Conservation (phyloP, 23 red algal genomes). For the Gracilaria domingensis region DNA sequence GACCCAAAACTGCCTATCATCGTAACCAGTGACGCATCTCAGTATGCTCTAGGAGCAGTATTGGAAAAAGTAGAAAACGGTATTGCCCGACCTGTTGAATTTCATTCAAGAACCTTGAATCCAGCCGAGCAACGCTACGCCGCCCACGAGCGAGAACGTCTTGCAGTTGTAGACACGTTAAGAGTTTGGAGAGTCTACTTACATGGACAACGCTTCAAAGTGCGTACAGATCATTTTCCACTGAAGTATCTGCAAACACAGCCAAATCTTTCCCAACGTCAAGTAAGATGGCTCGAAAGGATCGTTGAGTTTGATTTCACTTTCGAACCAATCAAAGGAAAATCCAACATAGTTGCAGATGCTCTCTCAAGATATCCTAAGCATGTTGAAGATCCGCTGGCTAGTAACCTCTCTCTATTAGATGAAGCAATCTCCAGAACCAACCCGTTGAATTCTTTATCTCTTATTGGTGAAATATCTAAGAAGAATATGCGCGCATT, state of each 20-base stretch:
- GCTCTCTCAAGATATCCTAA: conserved; percentile 3
- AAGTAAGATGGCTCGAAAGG: conserved; percentile 27
- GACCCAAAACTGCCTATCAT: conserved; percentile 2
- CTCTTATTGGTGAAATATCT: no score
- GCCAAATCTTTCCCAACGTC: conserved; percentile 7
- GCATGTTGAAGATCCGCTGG: no score
- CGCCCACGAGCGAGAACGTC: conserved; percentile 32
- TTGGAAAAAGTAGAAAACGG: conserved; percentile 19
- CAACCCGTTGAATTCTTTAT: no score
- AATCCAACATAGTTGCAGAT: conserved; percentile 23
- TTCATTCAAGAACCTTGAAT: conserved; percentile 12
- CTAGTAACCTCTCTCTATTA: no score
- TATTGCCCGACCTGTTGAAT: conserved; percentile 1
- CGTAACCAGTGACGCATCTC: conserved; percentile 15
- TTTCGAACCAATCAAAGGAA: not conserved
- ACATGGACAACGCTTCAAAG: not conserved
- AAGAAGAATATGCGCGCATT: no score
- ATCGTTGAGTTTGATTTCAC: conserved; percentile 20
- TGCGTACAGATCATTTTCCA: conserved; percentile 13
- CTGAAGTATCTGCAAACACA: conserved; percentile 14
- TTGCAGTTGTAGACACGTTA: not conserved
- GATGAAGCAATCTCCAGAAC: no score
- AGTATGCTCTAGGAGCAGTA: conserved; percentile 22
- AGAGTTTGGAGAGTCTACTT: conserved; percentile 31
- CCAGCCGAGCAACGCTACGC: conserved; percentile 11